These are phyloP conservation scores for Podaxis sp. DNA, from an alignment of 768 basidiomycete species.

Conservation along the genomic window DNA sequence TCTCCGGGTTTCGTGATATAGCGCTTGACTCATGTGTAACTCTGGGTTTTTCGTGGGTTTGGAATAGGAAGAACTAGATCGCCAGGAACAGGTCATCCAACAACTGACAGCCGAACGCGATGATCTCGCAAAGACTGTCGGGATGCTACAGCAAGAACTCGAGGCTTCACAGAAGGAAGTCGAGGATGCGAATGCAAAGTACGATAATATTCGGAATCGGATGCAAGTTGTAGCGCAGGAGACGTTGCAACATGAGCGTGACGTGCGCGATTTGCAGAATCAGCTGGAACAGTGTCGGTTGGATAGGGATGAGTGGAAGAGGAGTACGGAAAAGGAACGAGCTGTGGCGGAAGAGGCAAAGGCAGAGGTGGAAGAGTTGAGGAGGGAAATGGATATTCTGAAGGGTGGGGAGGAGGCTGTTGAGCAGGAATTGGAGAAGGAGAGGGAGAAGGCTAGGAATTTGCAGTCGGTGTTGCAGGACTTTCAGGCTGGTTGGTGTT, in stretches of 20 bases:
- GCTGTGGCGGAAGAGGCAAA: constrained; percentile 69
- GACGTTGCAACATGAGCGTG: constrained; percentile 66
- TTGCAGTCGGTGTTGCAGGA: constrained; percentile 92
- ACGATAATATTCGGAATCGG: constrained; percentile 63
- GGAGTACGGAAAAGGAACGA: constrained; percentile 55
- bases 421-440: constrained; percentile 54
- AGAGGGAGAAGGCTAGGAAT: constrained; percentile 75
- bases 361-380: constrained; percentile 50
- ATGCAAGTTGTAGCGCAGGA: constrained; percentile 72
- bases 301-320: constrained; percentile 68
- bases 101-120: constrained; percentile 77
- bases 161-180: constrained; percentile 73
- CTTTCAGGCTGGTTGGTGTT: constrained; percentile 83
- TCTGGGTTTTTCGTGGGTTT: background rate
- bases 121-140: constrained; percentile 65
- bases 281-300: constrained; percentile 85
- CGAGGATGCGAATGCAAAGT: constrained; percentile 64
- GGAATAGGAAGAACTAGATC: constrained; percentile 94
- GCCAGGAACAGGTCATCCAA: constrained; percentile 81
- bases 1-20: background rate
- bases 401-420: constrained; percentile 58
- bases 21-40: background rate
- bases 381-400: constrained; percentile 68
- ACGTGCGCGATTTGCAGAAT: constrained; percentile 77
- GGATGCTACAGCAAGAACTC: constrained; percentile 81